A percentile compares a stretch with the other conserved stretches of the same genome.
Evolutionary conservation across 805 yeast species (phyloP).

Genomic region (Ogataea glucozyma): DNA sequence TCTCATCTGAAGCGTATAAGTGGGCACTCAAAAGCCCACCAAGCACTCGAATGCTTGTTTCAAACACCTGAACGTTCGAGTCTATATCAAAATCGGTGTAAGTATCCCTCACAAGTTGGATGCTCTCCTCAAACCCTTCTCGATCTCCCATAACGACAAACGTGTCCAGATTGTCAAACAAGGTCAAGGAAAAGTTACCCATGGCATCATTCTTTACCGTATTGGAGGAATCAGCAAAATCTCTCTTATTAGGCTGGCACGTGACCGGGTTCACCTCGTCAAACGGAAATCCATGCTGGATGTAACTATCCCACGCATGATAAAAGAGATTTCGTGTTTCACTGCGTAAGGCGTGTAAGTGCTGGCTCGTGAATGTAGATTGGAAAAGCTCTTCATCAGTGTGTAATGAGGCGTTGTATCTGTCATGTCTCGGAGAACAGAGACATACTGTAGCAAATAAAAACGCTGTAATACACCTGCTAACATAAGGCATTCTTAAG

Average conservation of each 20-base stretch:
- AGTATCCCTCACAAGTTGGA: slow-evolving; percentile 39
- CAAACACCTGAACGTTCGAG: slow-evolving; percentile 84
- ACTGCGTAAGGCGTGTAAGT: slow-evolving; percentile 30
- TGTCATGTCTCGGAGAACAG: neutral
- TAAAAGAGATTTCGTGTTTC: slow-evolving; percentile 61
- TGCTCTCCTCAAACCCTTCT: slow-evolving; percentile 50
- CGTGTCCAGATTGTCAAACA: slow-evolving; percentile 79
- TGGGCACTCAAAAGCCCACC: slow-evolving; percentile 85
- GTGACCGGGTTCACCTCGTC: slow-evolving; percentile 80
- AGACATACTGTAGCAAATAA: neutral
- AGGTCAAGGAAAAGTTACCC: slow-evolving; percentile 79
- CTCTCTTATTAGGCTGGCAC: slow-evolving; percentile 70
- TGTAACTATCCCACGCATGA: slow-evolving; percentile 75
- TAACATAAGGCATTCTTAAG: no score
- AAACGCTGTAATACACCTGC: no score
- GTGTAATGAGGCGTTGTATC: slow-evolving; percentile 6
- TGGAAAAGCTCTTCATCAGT: slow-evolving; percentile 25
- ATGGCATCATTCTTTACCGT: slow-evolving; percentile 74
- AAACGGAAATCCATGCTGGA: slow-evolving; percentile 69
- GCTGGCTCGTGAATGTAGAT: slow-evolving; percentile 30
- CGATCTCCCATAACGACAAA: slow-evolving; percentile 70
- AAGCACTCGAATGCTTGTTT: slow-evolving; percentile 74
- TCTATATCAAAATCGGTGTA: slow-evolving; percentile 56
- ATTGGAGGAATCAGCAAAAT: slow-evolving; percentile 52
- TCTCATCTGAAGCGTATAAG: slow-evolving; percentile 57